phyloP scores from a whole-genome alignment of 1,139 yeast genomes.

The Scheffersomyces segobiensis region DNA sequence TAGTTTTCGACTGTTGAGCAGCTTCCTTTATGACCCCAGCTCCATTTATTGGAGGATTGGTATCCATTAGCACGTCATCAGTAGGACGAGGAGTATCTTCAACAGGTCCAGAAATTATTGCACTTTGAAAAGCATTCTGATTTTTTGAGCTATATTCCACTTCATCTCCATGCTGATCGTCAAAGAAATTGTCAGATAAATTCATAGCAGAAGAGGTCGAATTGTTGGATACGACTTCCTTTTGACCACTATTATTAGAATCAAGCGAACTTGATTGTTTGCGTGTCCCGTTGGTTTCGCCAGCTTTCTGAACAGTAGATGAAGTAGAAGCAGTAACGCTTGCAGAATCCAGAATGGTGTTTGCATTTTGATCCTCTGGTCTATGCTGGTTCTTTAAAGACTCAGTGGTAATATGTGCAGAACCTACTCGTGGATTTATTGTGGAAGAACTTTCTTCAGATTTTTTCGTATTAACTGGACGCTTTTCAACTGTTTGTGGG shows the following conservation, averaged over 20 bases:
- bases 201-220: no score
- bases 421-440: not conserved
- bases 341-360: no score
- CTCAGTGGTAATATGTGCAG: not conserved
- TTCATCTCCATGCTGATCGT: no score
- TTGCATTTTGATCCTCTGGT: not conserved
- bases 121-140: not conserved
- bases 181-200: no score
- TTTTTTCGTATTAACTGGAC: not conserved
- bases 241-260: no score
- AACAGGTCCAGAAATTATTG: not conserved
- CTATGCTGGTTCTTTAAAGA: not conserved
- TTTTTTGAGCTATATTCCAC: not conserved
- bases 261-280: no score
- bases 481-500: not conserved
- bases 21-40: not conserved
- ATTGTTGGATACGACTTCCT: no score
- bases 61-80: not conserved
- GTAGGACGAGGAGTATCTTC: not conserved
- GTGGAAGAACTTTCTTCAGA: not conserved
- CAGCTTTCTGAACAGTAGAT: no score
- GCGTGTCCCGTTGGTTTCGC: no score
- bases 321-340: no score
- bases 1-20: not conserved
- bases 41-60: not conserved